Evolutionary conservation across 164 flowering plant species (phyloP).

Genomic region (Kalanchoe fedtschenkoi): DNA sequence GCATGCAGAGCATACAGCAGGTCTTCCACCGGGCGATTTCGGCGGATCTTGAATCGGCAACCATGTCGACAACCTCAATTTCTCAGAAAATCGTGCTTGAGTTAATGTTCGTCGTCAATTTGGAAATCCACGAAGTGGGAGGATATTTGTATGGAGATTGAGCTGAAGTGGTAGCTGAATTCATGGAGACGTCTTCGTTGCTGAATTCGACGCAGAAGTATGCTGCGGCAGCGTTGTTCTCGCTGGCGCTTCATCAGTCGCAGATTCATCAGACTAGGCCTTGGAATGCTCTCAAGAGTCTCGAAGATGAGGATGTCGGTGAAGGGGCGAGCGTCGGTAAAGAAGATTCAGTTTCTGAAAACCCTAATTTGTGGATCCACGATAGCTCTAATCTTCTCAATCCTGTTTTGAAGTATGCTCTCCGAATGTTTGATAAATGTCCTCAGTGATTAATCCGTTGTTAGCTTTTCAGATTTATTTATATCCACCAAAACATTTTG

Average conservation of each 20-base stretch:
- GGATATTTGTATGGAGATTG: background rate
- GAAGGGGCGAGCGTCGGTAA: slow-evolving; percentile 25
- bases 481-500: background rate
- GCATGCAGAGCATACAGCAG: background rate
- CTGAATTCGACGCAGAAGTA: slow-evolving; percentile 68
- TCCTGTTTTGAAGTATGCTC: slow-evolving; percentile 54
- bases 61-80: background rate
- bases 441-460: background rate
- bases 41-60: slow-evolving; percentile 4
- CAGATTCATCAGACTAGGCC: slow-evolving; percentile 78
- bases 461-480: background rate
- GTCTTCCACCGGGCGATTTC: background rate
- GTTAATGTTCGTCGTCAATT: background rate
- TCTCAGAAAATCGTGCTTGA: background rate
- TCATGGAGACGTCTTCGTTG: slow-evolving; percentile 17
- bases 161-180: background rate
- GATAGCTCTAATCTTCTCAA: slow-evolving; percentile 56
- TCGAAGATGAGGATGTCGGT: slow-evolving; percentile 17
- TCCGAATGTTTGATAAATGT: background rate
- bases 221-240: slow-evolving; percentile 68
- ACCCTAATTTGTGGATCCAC: slow-evolving; percentile 76
- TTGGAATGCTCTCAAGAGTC: slow-evolving; percentile 18
- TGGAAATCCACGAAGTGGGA: too few species aligned
- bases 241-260: slow-evolving; percentile 72
- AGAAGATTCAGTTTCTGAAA: slow-evolving; percentile 56